Percentiles rank a stretch among this genome's conserved stretches.
These are phyloP conservation scores for Diplodia seriata DNA, from an alignment of 2,329 filamentous ascomycete genomes.

Conservation along the genomic window DNA sequence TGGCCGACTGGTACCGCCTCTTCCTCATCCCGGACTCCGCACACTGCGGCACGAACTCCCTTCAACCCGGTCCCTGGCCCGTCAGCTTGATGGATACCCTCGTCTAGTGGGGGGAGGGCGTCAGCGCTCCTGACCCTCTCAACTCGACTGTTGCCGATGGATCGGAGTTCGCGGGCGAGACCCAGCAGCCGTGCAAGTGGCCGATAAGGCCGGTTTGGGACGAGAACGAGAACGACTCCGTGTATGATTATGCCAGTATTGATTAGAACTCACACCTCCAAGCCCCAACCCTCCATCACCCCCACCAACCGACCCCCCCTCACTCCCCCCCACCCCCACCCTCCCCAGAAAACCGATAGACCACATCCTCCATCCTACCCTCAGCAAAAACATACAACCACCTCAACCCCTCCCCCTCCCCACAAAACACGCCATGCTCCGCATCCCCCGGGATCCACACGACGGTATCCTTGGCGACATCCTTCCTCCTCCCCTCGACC, in stretches of 20 bases:
- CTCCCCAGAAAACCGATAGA: slow-evolving; percentile 46
- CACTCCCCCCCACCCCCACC: too few species aligned
- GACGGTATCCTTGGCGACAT: slow-evolving; percentile 45
- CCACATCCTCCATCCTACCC: slow-evolving; percentile 48
- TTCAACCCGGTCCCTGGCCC: slow-evolving; percentile 47
- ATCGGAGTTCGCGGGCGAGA: slow-evolving; percentile 41
- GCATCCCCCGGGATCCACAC: slow-evolving; percentile 54
- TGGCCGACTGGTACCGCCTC: slow-evolving; percentile 62
- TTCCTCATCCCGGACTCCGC: slow-evolving; percentile 62
- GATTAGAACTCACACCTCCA: too few species aligned
- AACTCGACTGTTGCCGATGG: slow-evolving; percentile 48
- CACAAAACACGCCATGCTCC: slow-evolving; percentile 49
- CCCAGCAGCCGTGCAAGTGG: slow-evolving; percentile 53
- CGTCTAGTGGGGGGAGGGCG: slow-evolving; percentile 62
- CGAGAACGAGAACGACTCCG: slow-evolving; percentile 47
- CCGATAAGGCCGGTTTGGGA: slow-evolving; percentile 53
- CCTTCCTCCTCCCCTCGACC: slow-evolving; percentile 47
- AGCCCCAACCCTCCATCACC: too few species aligned
- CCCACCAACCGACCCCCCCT: too few species aligned
- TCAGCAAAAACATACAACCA: slow-evolving; percentile 54
- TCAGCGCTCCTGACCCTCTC: slow-evolving; percentile 53
- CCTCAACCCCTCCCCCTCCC: slow-evolving; percentile 40
- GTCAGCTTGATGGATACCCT: slow-evolving; percentile 56
- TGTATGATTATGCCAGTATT: slow-evolving; percentile 48
- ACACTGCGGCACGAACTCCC: slow-evolving; percentile 51